Evolutionary conservation across 2,329 filamentous ascomycete genomes (phyloP).

Genomic region (Raffaelea deltoideospora): DNA sequence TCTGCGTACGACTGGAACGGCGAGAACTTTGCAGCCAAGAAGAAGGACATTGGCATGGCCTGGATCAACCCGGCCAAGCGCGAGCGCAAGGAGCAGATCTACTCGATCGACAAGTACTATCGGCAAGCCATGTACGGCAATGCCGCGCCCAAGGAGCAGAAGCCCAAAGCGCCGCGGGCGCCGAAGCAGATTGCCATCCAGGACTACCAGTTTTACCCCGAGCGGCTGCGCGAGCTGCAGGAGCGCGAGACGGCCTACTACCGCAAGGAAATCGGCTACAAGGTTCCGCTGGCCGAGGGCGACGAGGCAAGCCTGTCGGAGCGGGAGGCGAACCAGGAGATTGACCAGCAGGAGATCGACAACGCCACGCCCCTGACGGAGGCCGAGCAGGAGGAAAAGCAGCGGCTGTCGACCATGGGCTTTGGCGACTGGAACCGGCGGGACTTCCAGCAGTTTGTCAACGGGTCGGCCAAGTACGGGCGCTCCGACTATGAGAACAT

Average conservation of each 20-base stretch:
- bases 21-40: slow-evolving; percentile 80
- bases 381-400: slow-evolving; percentile 78
- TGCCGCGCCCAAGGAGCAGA: slow-evolving; percentile 64
- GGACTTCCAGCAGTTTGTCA: slow-evolving; percentile 97
- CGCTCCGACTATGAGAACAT: slow-evolving; percentile 76
- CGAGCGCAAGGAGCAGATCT: slow-evolving; percentile 94
- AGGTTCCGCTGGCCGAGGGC: slow-evolving; percentile 77
- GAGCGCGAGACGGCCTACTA: slow-evolving; percentile 94
- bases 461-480: slow-evolving; percentile 85
- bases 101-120: slow-evolving; percentile 99
- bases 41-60: slow-evolving; percentile 74
- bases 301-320: slow-evolving; percentile 70
- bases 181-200: slow-evolving; percentile 86
- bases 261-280: slow-evolving; percentile 91
- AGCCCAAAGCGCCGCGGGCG: slow-evolving; percentile 88
- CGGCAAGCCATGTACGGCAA: slow-evolving; percentile 67
- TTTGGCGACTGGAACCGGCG: slow-evolving; percentile 93
- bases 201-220: slow-evolving; percentile 95
- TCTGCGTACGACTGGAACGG: slow-evolving; percentile 99
- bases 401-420: slow-evolving; percentile 63
- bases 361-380: slow-evolving; percentile 78
- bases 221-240: slow-evolving; percentile 70
- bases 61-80: slow-evolving; percentile 99
- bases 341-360: slow-evolving; percentile 87
- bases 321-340: slow-evolving; percentile 71